Base-by-base conservation (phyloP, 2,329 filamentous ascomycete genomes). In the Xylogone sp. region DNA sequence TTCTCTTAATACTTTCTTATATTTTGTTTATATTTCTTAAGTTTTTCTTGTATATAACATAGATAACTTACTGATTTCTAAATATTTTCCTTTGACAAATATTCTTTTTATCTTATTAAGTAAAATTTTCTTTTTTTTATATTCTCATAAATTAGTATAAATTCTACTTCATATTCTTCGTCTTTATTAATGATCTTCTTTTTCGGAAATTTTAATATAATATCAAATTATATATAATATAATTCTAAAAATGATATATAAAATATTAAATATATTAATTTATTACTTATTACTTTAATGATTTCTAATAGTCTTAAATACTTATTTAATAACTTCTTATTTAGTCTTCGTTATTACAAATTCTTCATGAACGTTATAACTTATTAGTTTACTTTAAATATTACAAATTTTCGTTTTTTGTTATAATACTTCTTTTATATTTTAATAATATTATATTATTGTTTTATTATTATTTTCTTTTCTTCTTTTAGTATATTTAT, bases 341-440 rank as follows among this genome's bases (percentile, higher is more conserved):
- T 39, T 21, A 45, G 21, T 39, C 34, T 39, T 18, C n/a, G n/a
- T 16, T 39, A 16, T 39, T 49, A 43, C 9, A 49, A 22, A 43
- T 49, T 49, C 19, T 49, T 49, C 13, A 21, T 27, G 9, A 22
- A 42, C 20, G 43, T 24, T 22, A 49, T 49, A 2, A 49, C 34
- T 49, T 43, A 20, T 2, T 49, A 3, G 2, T 49, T 13, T 3
- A 49, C 20, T 49, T 42, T 24, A 27, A 49, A 49, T 1, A 6
- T 34, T 21, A 48, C 43, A n/a, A 49, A 7, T 24, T 42, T 42
- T 21, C 43, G 42, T 49, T 49, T 42, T 29, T 39, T 43, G 21
- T 49, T 43, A 49, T 49, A 49, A 22, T 24, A 34, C 27, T 16
- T 49, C 19, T 24, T 49, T 2, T 49, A 43, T 2, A 18, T 22